Conservation (phyloP, 495 filamentous ascomycete species). For the Apodospora peruviana region DNA sequence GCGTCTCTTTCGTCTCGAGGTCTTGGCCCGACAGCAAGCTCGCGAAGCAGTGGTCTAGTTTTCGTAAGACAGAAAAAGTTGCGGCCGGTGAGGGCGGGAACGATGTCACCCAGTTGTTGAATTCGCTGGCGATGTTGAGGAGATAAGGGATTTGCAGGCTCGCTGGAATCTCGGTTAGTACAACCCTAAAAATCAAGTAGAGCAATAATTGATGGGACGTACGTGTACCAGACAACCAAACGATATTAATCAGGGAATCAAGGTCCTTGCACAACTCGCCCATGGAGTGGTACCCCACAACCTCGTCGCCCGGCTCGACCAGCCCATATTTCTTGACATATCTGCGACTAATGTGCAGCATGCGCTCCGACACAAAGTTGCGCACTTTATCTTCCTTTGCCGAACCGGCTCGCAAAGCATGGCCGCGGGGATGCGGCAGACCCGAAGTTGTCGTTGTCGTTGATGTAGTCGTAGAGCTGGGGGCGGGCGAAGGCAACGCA, state of each 20-base stretch:
- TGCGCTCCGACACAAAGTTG: slow-evolving; percentile 56
- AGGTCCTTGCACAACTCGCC: slow-evolving; percentile 64
- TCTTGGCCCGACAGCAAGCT: slow-evolving; percentile 64
- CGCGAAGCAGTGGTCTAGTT: slow-evolving; percentile 73
- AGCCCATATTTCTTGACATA: slow-evolving; percentile 70
- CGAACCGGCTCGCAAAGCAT: slow-evolving; percentile 64
- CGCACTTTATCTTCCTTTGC: slow-evolving; percentile 72
- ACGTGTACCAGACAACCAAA: slow-evolving; percentile 84
- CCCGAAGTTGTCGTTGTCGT: slow-evolving; percentile 21
- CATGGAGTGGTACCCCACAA: slow-evolving; percentile 63
- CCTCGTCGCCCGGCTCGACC: slow-evolving; percentile 44
- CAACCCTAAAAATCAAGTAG: no score
- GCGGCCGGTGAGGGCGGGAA: slow-evolving; percentile 61
- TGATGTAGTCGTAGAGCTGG: slow-evolving; percentile 38
- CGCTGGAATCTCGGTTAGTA: slow-evolving; percentile 39
- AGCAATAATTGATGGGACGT: slow-evolving; percentile 22
- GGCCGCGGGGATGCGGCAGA: slow-evolving; percentile 59
- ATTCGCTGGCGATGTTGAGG: slow-evolving; percentile 65
- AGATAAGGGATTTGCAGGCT: slow-evolving; percentile 79
- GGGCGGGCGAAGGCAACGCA: slow-evolving; percentile 50
- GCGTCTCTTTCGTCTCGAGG: slow-evolving; percentile 52
- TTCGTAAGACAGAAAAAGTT: slow-evolving; percentile 64
- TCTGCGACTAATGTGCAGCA: slow-evolving; percentile 60
- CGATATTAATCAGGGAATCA: slow-evolving; percentile 63
- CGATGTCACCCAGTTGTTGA: slow-evolving; percentile 56